Evolutionary conservation across 176 grass and related monocot genomes (phyloP).

Genomic region (bread wheat (Triticum aestivum)): DNA sequence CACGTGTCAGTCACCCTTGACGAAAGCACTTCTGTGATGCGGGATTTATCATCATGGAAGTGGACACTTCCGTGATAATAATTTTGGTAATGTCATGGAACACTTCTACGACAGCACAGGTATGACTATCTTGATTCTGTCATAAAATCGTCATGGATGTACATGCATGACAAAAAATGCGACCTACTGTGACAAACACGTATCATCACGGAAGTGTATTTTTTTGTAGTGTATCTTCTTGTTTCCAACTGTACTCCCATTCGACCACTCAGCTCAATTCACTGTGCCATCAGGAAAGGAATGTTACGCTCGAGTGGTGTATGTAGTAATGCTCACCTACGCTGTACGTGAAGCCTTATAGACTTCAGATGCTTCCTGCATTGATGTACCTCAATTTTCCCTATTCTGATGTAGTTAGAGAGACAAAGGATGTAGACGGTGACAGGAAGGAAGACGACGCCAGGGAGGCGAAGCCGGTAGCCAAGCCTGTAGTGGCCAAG

Average conservation of each 20-base stretch:
- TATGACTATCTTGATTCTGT: no score
- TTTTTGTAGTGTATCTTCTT: no score
- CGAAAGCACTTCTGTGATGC: no score
- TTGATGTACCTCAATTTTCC: not conserved
- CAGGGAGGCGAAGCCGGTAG: constrained; percentile 32
- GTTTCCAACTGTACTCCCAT: not conserved
- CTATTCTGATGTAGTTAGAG: constrained; percentile 7
- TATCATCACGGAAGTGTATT: no score
- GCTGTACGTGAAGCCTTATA: not conserved
- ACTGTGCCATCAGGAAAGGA: not conserved
- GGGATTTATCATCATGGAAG: no score
- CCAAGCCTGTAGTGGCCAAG: constrained; percentile 44
- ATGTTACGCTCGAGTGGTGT: not conserved
- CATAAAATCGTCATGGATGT: no score
- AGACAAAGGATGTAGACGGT: constrained; percentile 30
- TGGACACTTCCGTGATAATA: no score
- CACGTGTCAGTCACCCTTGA: no score
- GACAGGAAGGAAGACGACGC: constrained; percentile 36
- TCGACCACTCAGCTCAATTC: not conserved
- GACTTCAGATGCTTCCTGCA: not conserved
- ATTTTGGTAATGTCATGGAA: no score
- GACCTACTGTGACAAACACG: no score
- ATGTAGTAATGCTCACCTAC: not conserved
- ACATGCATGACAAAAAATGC: no score
- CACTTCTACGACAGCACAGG: no score